These are phyloP conservation scores for Andrographis paniculata DNA, from an alignment of 305 asterid species.

Conservation along the genomic window DNA sequence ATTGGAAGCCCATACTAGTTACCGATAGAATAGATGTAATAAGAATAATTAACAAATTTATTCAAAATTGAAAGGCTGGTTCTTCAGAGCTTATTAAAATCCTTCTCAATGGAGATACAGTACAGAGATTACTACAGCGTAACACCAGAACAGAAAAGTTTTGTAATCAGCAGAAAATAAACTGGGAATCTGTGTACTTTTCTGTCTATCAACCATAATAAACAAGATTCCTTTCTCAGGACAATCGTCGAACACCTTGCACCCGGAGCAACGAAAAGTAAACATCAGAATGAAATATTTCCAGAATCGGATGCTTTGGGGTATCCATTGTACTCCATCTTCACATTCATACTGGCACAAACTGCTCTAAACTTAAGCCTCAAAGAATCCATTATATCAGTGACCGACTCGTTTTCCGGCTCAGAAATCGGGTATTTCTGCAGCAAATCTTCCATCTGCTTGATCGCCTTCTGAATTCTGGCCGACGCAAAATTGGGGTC, in stretches of 20 bases:
- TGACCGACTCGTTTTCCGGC: conserved; percentile 59
- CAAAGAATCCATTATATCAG: conserved; percentile 45
- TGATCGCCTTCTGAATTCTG: conserved; percentile 44
- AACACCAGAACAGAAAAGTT: no score
- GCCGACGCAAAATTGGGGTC: conserved; percentile 47
- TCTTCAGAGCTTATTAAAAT: no score
- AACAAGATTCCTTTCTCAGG: conserved; percentile 5
- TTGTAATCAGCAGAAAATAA: not conserved
- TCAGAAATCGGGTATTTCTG: conserved; percentile 43
- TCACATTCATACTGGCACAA: conserved; percentile 52
- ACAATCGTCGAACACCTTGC: conserved; percentile 23
- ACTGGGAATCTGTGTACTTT: not conserved
- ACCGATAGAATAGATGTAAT: no score
- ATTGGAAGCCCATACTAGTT: no score
- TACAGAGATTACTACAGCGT: no score
- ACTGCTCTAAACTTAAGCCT: conserved; percentile 58
- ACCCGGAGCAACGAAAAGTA: no score
- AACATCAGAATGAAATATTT: conserved; percentile 30
- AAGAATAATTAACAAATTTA: no score
- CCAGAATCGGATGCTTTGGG: conserved; percentile 36
- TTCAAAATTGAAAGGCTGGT: no score
- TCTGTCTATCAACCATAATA: not conserved
- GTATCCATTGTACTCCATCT: conserved; percentile 54
- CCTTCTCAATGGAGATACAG: no score
- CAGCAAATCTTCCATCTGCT: conserved; percentile 64